These are phyloP conservation scores for Phenoliferia sp. DNA, from an alignment of 1,284 basidiomycete genomes.

Conservation along the genomic window DNA sequence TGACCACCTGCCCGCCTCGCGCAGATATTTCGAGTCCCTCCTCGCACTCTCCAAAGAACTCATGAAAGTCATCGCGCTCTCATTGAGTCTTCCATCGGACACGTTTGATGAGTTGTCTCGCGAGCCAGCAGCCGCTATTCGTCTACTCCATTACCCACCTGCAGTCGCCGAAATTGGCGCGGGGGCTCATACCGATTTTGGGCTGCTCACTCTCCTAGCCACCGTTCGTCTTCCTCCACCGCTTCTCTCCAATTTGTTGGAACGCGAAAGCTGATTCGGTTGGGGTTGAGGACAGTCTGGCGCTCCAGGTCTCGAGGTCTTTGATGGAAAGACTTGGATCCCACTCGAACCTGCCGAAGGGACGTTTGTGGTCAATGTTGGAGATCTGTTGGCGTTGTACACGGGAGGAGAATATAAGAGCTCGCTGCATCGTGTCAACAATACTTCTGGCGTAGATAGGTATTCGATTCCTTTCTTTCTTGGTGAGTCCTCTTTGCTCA, in stretches of 20 bases:
- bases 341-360: slow-evolving; percentile 1
- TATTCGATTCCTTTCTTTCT: slow-evolving; percentile 2
- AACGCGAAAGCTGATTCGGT: neutral
- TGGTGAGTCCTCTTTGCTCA: too few species aligned
- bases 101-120: slow-evolving; percentile 6
- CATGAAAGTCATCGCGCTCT: slow-evolving; percentile 12
- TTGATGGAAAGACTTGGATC: neutral
- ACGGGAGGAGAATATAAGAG: slow-evolving; percentile 12
- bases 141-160: slow-evolving; percentile 12
- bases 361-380: slow-evolving; percentile 10
- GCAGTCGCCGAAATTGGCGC: slow-evolving; percentile 1
- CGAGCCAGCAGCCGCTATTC: slow-evolving; percentile 4
- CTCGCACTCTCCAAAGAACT: neutral
- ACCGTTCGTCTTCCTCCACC: neutral
- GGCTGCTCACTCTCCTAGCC: neutral
- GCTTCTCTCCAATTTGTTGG: neutral
- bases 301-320: slow-evolving; percentile 6
- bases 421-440: neutral
- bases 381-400: slow-evolving; percentile 8
- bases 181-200: slow-evolving; percentile 8
- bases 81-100: slow-evolving; percentile 1
- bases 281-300: neutral
- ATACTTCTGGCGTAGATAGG: neutral
- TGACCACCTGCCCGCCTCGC: neutral
- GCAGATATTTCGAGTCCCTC: slow-evolving; percentile 3